Percentiles rank a stretch among this genome's conserved stretches.
These are phyloP conservation scores for Beauveria sp. DNA, from an alignment of 2,329 filamentous ascomycete species.

Conservation along the genomic window DNA sequence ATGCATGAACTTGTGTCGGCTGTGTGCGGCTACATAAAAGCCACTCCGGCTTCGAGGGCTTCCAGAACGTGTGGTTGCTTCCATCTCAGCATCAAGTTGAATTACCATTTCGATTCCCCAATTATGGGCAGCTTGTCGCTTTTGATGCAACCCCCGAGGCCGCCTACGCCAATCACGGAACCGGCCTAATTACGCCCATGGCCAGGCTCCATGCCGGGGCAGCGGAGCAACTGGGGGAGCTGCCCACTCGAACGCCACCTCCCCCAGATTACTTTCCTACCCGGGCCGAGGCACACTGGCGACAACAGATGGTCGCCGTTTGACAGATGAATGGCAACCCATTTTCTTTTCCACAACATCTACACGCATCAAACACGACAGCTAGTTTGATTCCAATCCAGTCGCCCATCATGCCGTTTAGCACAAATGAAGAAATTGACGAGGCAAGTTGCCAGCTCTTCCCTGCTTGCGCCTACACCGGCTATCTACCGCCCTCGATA, in stretches of 20 bases:
- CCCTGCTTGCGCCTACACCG: neutral
- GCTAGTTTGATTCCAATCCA: neutral
- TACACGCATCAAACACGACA: neutral
- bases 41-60: too few species aligned
- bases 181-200: neutral
- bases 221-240: constrained; percentile 2
- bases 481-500: too few species aligned
- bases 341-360: neutral
- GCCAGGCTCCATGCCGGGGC: neutral
- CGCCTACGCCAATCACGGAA: neutral
- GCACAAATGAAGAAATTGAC: constrained; percentile 5
- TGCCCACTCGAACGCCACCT: neutral
- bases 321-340: neutral
- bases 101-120: too few species aligned
- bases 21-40: too few species aligned
- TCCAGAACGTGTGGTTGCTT: too few species aligned
- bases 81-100: too few species aligned
- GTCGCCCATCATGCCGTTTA: constrained; percentile 19
- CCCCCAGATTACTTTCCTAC: neutral
- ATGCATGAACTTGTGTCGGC: too few species aligned
- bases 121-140: too few species aligned
- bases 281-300: neutral
- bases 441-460: constrained; percentile 1
- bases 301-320: neutral
- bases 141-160: too few species aligned